Percentiles rank a stretch among this genome's conserved stretches.
Evolutionary conservation across 495 filamentous ascomycete genomes (phyloP).

Genomic region (Aspergillus bertholletiae): DNA sequence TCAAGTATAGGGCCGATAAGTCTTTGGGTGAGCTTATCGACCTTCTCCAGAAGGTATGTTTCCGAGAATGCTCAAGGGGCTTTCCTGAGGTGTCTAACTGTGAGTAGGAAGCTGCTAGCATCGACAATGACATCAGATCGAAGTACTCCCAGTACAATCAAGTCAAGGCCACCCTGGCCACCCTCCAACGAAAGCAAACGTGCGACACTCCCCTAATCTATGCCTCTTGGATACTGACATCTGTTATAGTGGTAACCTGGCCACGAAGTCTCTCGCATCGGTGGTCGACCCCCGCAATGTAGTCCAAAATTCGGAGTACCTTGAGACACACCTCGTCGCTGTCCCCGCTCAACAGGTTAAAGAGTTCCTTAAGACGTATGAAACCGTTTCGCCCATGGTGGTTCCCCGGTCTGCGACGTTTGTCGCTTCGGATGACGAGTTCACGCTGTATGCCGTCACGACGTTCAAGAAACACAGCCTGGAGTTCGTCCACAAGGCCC

Average conservation of each 20-base stretch:
- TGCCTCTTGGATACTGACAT: conserved; percentile 13
- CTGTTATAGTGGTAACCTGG: conserved; percentile 74
- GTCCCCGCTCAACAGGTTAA: conserved; percentile 75
- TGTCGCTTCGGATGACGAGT: conserved; percentile 81
- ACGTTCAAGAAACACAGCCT: conserved; percentile 84
- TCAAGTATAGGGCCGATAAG: conserved; percentile 91
- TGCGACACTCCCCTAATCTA: conserved; percentile 29
- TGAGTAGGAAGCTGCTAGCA: conserved; percentile 71
- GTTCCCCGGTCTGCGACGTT: conserved; percentile 82
- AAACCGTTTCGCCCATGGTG: conserved; percentile 78
- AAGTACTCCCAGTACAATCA: conserved; percentile 93
- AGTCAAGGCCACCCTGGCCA: conserved; percentile 74
- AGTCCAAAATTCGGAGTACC: conserved; percentile 88
- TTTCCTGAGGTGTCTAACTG: background rate
- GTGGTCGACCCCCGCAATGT: conserved; percentile 76
- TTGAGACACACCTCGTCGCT: conserved; percentile 90
- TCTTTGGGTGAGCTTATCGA: conserved; percentile 81
- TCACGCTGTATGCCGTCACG: conserved; percentile 81
- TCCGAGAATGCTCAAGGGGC: background rate
- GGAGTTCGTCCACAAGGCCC: conserved; percentile 84
- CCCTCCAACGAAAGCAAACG: conserved; percentile 84
- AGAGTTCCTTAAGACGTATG: conserved; percentile 86
- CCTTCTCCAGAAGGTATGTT: conserved; percentile 72
- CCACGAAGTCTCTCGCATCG: conserved; percentile 86
- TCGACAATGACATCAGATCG: conserved; percentile 90